phyloP scores from a whole-genome alignment of 208 protist genomes.

The Leishmania braziliensis region DNA sequence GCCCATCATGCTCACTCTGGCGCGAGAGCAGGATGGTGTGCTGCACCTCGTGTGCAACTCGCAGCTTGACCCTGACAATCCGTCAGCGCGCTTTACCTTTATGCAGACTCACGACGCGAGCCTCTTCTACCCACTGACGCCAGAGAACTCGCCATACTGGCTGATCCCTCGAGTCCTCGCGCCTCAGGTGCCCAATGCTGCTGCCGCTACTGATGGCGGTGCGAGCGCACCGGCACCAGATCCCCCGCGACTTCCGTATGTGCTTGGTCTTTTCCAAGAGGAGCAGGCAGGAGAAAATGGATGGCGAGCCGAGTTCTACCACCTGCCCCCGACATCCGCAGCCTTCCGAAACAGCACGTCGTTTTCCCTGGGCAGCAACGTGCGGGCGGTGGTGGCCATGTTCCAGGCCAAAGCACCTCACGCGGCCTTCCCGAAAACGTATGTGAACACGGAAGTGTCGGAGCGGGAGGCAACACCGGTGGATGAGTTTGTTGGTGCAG shows the following conservation, averaged over 20 bases:
- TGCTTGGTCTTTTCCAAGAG: conserved; percentile 26
- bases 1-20: conserved; percentile 37
- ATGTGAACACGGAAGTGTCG: conserved; percentile 24
- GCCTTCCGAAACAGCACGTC: conserved; percentile 23
- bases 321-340: conserved; percentile 7
- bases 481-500: conserved; percentile 6
- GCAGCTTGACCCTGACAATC: conserved; percentile 40
- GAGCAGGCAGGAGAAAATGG: conserved; percentile 7
- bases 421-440: conserved; percentile 32
- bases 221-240: background rate
- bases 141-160: conserved; percentile 57
- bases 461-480: conserved; percentile 23
- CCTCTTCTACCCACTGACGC: conserved; percentile 47
- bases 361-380: conserved; percentile 11
- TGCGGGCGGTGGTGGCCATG: conserved; percentile 6
- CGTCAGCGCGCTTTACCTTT: conserved; percentile 48
- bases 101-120: conserved; percentile 43
- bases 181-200: background rate
- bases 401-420: conserved; percentile 31
- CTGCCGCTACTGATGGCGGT: background rate
- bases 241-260: conserved; percentile 8
- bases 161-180: conserved; percentile 60
- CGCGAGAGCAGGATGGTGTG: conserved; percentile 2
- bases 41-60: conserved; percentile 28
- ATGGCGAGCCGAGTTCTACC: conserved; percentile 17